Conservation (phyloP, 805 yeast species). For the Saccharomycopsis capsularis region DNA sequence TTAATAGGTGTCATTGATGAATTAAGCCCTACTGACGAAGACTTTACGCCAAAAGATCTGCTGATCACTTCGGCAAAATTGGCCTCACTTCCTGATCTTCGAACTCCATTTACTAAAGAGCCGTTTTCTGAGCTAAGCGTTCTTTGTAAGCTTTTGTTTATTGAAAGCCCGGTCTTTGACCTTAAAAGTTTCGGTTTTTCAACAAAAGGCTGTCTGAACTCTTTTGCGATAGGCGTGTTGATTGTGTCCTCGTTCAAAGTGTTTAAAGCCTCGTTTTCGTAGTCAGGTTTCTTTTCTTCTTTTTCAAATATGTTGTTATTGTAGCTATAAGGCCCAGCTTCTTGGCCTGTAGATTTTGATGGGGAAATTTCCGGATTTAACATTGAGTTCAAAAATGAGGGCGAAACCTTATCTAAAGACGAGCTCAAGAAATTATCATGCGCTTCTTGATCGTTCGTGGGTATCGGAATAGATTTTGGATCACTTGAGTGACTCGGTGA, state of each 20-base stretch:
- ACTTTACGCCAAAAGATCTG: not conserved
- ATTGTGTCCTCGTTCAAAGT: not conserved
- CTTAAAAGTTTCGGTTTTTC: not conserved
- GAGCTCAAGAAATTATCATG: not conserved
- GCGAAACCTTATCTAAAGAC: slow-evolving; percentile 4
- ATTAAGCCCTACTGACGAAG: not conserved
- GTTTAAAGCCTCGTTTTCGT: not conserved
- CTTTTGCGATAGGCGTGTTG: not conserved
- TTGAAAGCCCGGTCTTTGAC: not conserved
- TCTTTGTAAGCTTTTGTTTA: not conserved
- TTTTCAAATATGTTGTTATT: not conserved
- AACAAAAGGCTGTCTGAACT: not conserved
- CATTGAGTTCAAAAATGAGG: not conserved
- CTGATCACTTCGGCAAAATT: not conserved
- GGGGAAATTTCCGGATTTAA: not conserved
- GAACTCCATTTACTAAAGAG: not conserved
- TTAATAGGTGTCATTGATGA: slow-evolving; percentile 9
- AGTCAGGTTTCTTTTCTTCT: not conserved
- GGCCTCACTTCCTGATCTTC: slow-evolving; percentile 1
- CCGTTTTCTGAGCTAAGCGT: not conserved
- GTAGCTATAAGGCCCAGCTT: not conserved
- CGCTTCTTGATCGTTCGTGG: not conserved
- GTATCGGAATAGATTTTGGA: not conserved
- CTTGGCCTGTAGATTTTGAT: not conserved
- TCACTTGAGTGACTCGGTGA: not conserved